A percentile compares a stretch with the other conserved stretches of the same genome.
Conservation (phyloP, 2,329 filamentous ascomycete genomes). For the Aureobasidium sp. region DNA sequence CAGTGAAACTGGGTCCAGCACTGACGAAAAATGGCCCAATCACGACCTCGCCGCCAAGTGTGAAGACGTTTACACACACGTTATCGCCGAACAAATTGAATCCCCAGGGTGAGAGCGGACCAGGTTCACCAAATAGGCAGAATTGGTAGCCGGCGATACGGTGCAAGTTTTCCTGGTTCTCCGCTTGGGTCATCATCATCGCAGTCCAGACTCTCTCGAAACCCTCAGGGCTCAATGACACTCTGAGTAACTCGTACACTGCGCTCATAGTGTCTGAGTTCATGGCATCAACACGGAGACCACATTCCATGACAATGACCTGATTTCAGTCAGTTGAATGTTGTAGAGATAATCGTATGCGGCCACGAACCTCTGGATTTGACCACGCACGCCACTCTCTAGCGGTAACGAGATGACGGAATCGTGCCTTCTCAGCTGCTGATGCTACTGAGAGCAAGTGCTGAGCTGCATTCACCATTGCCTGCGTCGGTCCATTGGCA, state of each 20-base stretch:
- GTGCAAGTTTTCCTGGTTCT: slow-evolving; percentile 42
- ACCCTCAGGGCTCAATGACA: slow-evolving; percentile 58
- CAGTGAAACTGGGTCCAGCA: slow-evolving; percentile 43
- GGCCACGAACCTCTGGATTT: slow-evolving; percentile 51
- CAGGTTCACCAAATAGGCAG: slow-evolving; percentile 58
- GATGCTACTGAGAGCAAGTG: slow-evolving; percentile 31
- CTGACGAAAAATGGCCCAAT: slow-evolving; percentile 70
- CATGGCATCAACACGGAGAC: slow-evolving; percentile 61
- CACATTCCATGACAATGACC: slow-evolving; percentile 58
- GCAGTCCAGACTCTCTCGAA: slow-evolving; percentile 61
- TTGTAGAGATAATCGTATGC: background rate
- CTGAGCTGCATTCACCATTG: slow-evolving; percentile 46
- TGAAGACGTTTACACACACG: slow-evolving; percentile 62
- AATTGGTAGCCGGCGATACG: slow-evolving; percentile 55
- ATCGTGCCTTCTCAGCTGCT: slow-evolving; percentile 40
- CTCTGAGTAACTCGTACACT: slow-evolving; percentile 49
- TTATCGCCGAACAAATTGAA: slow-evolving; percentile 73
- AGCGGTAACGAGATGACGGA: slow-evolving; percentile 57
- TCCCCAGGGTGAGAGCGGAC: slow-evolving; percentile 55
- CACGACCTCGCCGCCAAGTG: slow-evolving; percentile 57
- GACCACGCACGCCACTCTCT: slow-evolving; percentile 63
- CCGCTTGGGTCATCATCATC: slow-evolving; percentile 60
- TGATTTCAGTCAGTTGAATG: background rate
- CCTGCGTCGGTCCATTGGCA: slow-evolving; percentile 40
- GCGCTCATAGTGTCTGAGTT: slow-evolving; percentile 37